Conservation (phyloP, 2,329 filamentous ascomycete genomes). For the Neoscytalidium dimidiatum region DNA sequence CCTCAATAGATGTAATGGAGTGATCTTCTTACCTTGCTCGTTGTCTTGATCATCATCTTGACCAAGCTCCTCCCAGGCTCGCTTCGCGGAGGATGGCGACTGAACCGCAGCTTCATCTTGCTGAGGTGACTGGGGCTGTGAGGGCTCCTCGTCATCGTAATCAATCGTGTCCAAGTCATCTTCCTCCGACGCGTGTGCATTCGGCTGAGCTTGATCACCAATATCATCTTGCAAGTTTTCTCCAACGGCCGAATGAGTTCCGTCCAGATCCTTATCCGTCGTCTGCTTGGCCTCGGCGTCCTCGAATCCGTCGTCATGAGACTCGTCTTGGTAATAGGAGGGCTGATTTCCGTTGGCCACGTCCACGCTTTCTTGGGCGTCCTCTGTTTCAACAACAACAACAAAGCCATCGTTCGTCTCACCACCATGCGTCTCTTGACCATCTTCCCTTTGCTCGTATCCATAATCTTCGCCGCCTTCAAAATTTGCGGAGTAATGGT, state of each 20-base stretch:
- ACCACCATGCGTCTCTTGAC: neutral
- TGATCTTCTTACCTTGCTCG: slow-evolving; percentile 20
- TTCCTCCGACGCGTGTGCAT: slow-evolving; percentile 1
- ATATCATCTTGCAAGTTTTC: slow-evolving; percentile 10
- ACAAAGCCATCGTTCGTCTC: slow-evolving; percentile 1
- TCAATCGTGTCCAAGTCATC: slow-evolving; percentile 21
- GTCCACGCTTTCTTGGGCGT: neutral
- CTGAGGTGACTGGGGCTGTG: neutral
- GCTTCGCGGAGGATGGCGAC: slow-evolving; percentile 21
- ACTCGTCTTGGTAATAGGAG: neutral
- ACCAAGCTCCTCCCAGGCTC: slow-evolving; percentile 21
- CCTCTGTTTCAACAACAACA: slow-evolving; percentile 10
- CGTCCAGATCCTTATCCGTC: slow-evolving; percentile 18
- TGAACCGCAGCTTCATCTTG: slow-evolving; percentile 3
- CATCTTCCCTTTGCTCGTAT: neutral
- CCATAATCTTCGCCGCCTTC: neutral
- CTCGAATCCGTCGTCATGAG: slow-evolving; percentile 7
- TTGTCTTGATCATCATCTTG: slow-evolving; percentile 17
- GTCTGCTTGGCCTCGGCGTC: slow-evolving; percentile 13
- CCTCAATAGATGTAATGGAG: neutral
- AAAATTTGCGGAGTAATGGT: neutral
- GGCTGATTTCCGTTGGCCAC: neutral
- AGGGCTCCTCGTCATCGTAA: slow-evolving; percentile 21
- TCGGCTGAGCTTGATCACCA: slow-evolving; percentile 14
- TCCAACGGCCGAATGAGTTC: slow-evolving; percentile 16